Conservation (phyloP, 257 asterid species). For the Coffea eugenioides region DNA sequence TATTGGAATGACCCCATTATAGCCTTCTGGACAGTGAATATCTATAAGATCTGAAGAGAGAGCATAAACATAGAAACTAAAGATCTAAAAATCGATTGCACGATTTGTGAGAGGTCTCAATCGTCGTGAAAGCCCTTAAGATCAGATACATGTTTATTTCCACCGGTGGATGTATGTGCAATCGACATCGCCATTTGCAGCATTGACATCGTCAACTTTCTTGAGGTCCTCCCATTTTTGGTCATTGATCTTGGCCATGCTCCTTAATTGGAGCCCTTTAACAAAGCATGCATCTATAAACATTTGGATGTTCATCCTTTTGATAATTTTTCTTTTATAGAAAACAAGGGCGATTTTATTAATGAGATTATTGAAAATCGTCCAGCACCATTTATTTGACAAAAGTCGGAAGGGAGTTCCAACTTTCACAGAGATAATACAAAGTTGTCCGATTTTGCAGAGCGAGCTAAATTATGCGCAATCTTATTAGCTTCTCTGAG, state of each 20-base stretch:
- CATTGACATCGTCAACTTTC: background rate
- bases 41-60: constrained; percentile 2
- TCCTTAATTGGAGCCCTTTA: constrained; percentile 6
- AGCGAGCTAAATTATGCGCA: no score
- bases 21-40: background rate
- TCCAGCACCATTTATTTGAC: no score
- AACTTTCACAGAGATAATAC: no score
- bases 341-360: no score
- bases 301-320: background rate
- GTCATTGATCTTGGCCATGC: background rate
- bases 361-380: no score
- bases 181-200: constrained; percentile 7
- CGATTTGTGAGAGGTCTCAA: constrained; percentile 18
- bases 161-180: background rate
- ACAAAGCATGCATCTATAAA: background rate
- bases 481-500: no score
- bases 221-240: no score
- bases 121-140: background rate
- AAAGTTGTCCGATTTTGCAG: no score
- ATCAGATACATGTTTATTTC: background rate
- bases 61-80: background rate
- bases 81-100: background rate
- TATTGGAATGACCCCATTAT: background rate
- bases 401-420: no score
- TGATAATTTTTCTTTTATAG: no score